Conservation (phyloP, 306 rosid genomes). For the Biancaea sappan region DNA sequence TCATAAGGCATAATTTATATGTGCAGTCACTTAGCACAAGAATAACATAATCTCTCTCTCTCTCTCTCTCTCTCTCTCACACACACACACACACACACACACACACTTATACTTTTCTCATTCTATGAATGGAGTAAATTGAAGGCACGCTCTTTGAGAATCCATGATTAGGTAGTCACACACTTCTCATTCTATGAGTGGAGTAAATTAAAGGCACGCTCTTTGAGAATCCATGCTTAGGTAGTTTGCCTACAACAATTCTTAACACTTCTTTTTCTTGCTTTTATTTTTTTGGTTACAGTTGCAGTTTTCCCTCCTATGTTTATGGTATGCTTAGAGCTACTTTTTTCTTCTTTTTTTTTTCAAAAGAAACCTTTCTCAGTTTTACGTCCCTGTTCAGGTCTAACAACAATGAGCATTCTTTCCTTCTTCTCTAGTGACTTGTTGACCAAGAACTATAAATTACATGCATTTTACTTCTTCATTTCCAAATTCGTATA, state of each 20-base stretch:
- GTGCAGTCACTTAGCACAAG: not conserved
- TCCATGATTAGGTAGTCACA: not conserved
- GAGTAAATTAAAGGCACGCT: not conserved
- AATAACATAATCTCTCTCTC: not conserved
- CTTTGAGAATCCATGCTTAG: not conserved
- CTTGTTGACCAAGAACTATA: slow-evolving; percentile 7
- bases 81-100: too few relatives aligned
- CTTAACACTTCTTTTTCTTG: not conserved
- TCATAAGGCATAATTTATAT: not conserved
- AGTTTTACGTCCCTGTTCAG: not conserved
- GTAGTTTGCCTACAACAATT: not conserved
- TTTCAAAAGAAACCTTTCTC: not conserved
- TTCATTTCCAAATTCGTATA: slow-evolving; percentile 20
- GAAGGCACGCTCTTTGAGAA: not conserved
- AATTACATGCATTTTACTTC: slow-evolving; percentile 18
- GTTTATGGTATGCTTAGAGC: slow-evolving; percentile 18
- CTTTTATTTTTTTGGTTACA: not conserved
- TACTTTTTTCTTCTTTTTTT: slow-evolving; percentile 4
- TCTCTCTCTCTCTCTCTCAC: too few relatives aligned
- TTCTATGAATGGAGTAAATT: not conserved
- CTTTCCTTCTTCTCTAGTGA: slow-evolving; percentile 7
- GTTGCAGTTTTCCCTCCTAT: not conserved
- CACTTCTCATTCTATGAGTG: not conserved
- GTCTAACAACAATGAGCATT: not conserved
- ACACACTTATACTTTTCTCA: too few relatives aligned